These are phyloP conservation scores for Biancaea sappan DNA, from an alignment of 306 rosid species.

Conservation along the genomic window DNA sequence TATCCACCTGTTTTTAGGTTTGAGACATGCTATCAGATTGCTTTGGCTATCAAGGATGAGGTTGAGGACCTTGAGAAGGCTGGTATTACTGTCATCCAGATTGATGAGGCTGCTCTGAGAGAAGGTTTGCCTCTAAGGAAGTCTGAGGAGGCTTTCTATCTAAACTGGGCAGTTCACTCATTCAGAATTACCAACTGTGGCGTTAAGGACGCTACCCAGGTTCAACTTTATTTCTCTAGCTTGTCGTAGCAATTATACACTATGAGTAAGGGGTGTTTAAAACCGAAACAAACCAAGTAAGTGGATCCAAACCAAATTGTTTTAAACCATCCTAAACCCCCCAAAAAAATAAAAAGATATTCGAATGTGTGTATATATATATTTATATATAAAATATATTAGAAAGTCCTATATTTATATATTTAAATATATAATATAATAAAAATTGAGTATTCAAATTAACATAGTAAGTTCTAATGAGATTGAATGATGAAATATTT, in stretches of 20 bases:
- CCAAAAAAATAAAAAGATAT: too few species aligned
- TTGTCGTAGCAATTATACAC: neutral
- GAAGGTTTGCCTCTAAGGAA: conserved; percentile 86
- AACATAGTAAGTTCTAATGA: too few species aligned
- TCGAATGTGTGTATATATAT: too few species aligned
- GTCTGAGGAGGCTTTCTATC: conserved; percentile 72
- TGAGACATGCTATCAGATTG: conserved; percentile 88
- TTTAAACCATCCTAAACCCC: too few species aligned
- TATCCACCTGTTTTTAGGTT: conserved; percentile 45
- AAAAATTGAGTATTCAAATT: too few species aligned
- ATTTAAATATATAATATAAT: too few species aligned
- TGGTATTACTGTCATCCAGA: conserved; percentile 75
- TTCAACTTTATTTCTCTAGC: conserved; percentile 32
- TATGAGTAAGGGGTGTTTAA: too few species aligned
- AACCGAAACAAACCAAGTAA: too few species aligned
- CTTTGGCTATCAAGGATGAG: conserved; percentile 89
- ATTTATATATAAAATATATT: too few species aligned
- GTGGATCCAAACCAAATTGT: too few species aligned
- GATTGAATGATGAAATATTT: too few species aligned
- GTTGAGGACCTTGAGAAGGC: conserved; percentile 91
- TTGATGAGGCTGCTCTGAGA: conserved; percentile 89
- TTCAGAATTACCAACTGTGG: conserved; percentile 83
- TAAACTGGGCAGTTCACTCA: conserved; percentile 88
- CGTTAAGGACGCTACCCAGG: conserved; percentile 79
- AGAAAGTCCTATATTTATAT: too few species aligned